Base-by-base conservation (phyloP, 2,329 filamentous ascomycete species). In the Myriosclerotinia duriaeana region DNA sequence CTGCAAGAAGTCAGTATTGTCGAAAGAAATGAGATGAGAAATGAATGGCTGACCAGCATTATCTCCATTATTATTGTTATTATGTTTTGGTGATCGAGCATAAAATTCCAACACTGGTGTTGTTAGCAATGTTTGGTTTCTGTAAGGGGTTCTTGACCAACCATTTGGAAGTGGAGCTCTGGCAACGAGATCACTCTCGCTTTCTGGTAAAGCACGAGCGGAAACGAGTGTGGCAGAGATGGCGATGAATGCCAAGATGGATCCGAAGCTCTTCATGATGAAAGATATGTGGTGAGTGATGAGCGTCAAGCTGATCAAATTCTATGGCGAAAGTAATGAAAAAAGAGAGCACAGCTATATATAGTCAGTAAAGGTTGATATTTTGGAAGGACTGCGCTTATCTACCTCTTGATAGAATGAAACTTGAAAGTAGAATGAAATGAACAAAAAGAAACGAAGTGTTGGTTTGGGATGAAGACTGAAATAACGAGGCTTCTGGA, bases 181-280 rank as follows among this genome's bases (percentile, higher is more conserved):
- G 20, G 70, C 73, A 44, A 75, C 22, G 34, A 56, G 58, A 58
- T 62, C 67, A 30, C 69, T 56, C 38, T 59, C 65, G 30, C 48
- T n/a, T 44, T 38, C 67, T 50, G 73, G 72, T 36, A 76, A 63
- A 60, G 71, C 73, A 67, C 70, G 69, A 56, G 75, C 73, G 53
- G 76, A 77, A 34, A 78, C 76, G 52, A 74, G 64, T 54, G 74
- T 74, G 62, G 77, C 77, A 58, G 74, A 76, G 59, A 78, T 67
- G 68, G 78, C 78, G 70, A 79, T 67, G 71, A 75, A 72, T 69
- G 78, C 70, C 60, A 79, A 67, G 70, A 79, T 74, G 68, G 77
- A 72, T 70, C 74, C 75, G 70, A 79, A 74, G 72, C 77, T 78
- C 76, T 79, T 80, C 78, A 79, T 80, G 67, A 71, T 79, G 76